Conservation (phyloP, 225 moss, liverwort and hornwort genomes). For the Straminergon stramineum region DNA sequence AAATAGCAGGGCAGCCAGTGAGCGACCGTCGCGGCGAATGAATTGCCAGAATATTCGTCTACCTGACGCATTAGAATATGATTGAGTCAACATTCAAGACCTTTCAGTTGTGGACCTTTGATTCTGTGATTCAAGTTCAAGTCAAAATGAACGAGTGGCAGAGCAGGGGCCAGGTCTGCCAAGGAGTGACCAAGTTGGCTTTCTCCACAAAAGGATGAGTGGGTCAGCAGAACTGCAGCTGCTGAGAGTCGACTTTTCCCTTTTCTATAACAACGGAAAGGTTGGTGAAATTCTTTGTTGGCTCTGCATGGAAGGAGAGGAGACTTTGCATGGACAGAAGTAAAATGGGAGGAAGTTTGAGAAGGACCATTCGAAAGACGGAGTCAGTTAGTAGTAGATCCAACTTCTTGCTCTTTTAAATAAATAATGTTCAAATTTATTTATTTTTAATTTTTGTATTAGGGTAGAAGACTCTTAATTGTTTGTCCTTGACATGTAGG, state of each 20-base stretch:
- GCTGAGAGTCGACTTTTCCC: neutral
- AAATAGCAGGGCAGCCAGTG: neutral
- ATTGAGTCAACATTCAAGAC: neutral
- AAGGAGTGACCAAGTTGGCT: neutral
- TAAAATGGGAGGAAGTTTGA: neutral
- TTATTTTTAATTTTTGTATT: too few relatives aligned
- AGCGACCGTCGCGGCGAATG: neutral
- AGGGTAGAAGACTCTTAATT: too few relatives aligned
- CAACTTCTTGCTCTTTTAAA: too few relatives aligned
- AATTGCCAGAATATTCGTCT: neutral
- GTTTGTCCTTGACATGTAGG: too few relatives aligned
- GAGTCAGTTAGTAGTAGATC: too few relatives aligned
- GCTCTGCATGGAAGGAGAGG: neutral
- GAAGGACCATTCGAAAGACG: too few relatives aligned
- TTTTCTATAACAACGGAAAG: neutral
- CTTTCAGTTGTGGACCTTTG: neutral
- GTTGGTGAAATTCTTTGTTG: neutral
- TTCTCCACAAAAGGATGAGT: neutral
- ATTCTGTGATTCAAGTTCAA: neutral
- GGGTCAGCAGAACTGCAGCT: neutral
- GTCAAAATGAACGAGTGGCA: neutral
- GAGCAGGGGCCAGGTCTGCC: neutral
- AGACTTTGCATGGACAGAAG: neutral
- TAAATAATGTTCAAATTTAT: neutral
- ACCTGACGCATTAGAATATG: neutral